A percentile compares a stretch with the other conserved stretches of the same genome.
phyloP scores from a whole-genome alignment of 306 rosid genomes.

The Glycyrrhiza uralensis region DNA sequence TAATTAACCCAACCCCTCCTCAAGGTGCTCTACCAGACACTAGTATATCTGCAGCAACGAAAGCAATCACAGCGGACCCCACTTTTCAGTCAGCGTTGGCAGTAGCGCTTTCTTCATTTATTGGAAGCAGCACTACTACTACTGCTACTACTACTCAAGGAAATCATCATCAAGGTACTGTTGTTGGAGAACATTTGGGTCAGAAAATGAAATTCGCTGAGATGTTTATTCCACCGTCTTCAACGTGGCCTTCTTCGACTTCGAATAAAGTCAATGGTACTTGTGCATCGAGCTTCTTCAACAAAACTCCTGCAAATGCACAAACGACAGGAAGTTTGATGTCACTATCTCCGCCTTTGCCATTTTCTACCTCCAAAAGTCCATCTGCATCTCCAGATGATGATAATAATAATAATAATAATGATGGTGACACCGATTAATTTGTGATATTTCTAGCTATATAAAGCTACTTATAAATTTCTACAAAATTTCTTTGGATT shows the following conservation, averaged over 20 bases:
- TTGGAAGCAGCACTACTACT: too few species aligned
- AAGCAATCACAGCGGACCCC: conserved; percentile 81
- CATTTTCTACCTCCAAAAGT: conserved; percentile 56
- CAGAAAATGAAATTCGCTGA: conserved; percentile 52
- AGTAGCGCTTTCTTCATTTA: conserved; percentile 67
- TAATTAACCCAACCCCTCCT: neutral
- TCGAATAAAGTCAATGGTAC: conserved; percentile 42
- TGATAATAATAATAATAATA: conserved; percentile 41
- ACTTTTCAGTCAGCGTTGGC: conserved; percentile 82
- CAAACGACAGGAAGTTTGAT: conserved; percentile 38
- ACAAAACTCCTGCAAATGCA: conserved; percentile 27
- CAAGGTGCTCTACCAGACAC: conserved; percentile 37
- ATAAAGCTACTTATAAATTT: neutral
- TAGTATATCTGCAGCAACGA: conserved; percentile 83
- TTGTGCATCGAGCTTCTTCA: conserved; percentile 58
- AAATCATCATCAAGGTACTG: conserved; percentile 2
- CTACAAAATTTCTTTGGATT: neutral
- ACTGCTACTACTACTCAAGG: conserved; percentile 27
- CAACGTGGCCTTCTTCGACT: conserved; percentile 27
- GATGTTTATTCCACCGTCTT: conserved; percentile 28
- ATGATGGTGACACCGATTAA: too few species aligned
- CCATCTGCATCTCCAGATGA: conserved; percentile 64
- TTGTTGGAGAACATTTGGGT: conserved; percentile 31
- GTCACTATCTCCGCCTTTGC: conserved; percentile 54
- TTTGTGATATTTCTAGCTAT: neutral